Evolutionary conservation across 1,284 basidiomycete species (phyloP).

Genomic region (Trametes pubescens): DNA sequence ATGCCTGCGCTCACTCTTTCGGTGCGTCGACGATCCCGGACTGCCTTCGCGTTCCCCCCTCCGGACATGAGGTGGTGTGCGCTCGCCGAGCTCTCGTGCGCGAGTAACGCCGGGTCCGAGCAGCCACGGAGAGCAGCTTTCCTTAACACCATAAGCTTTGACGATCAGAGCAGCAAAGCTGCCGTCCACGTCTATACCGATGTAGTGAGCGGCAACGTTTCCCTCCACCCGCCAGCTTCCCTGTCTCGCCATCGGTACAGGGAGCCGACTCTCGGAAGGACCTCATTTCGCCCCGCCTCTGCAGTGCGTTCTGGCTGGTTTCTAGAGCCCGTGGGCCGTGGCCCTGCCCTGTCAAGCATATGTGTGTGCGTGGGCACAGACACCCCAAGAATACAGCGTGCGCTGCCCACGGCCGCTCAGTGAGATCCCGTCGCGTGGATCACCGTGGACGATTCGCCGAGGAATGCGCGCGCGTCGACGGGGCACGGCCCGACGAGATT

Average conservation of each 20-base stretch:
- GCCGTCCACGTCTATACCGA: background rate
- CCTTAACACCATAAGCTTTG: background rate
- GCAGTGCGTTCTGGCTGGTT: background rate
- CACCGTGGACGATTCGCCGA: conserved; percentile 29
- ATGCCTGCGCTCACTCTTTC: background rate
- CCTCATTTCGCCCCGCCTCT: conserved; percentile 1
- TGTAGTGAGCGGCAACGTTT: background rate
- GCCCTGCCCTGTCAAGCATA: conserved; percentile 2
- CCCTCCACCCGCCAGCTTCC: background rate
- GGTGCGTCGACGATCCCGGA: conserved; percentile 23
- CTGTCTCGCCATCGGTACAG: background rate
- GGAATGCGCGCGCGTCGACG: conserved; percentile 24
- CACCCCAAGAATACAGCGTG: conserved; percentile 8
- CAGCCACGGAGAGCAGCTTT: background rate
- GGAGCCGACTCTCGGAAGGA: background rate
- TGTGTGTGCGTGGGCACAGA: conserved; percentile 12
- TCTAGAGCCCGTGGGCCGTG: background rate
- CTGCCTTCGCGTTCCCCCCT: background rate
- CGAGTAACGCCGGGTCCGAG: background rate
- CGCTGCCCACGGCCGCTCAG: conserved; percentile 8
- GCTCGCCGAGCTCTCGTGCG: conserved; percentile 2
- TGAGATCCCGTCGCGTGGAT: conserved; percentile 15
- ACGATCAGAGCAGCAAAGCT: background rate
- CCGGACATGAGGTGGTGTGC: background rate
- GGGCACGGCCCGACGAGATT: background rate